phyloP scores from a whole-genome alignment of 164 flowering plant genomes.

The Sedum album region DNA sequence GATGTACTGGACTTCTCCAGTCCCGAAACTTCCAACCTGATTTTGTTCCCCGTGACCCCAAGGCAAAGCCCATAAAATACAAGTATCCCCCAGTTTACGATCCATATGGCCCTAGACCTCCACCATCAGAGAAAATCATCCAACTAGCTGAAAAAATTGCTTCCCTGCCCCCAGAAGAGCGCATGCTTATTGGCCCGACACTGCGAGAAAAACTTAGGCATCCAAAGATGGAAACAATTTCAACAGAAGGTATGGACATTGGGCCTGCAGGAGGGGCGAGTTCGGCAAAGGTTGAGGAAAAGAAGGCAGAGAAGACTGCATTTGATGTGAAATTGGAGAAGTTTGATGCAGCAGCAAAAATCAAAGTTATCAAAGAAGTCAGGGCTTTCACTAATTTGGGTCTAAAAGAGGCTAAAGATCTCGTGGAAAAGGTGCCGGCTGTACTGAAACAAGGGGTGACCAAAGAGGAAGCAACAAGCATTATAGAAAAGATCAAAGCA shows the following conservation, averaged over 20 bases:
- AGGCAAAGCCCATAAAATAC: constrained; percentile 46
- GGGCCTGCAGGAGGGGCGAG: constrained; percentile 39
- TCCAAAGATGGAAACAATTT: constrained; percentile 52
- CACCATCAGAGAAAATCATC: constrained; percentile 59
- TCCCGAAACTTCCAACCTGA: constrained; percentile 48
- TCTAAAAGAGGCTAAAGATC: constrained; percentile 69
- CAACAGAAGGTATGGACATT: constrained; percentile 51
- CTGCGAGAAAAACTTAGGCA: constrained; percentile 38
- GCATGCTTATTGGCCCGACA: constrained; percentile 46
- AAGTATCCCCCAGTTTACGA: not conserved
- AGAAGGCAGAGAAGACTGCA: constrained; percentile 68
- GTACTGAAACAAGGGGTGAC: constrained; percentile 67
- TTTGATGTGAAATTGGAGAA: constrained; percentile 83
- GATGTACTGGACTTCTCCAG: constrained; percentile 26
- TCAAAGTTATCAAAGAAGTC: constrained; percentile 88
- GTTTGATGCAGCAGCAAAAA: constrained; percentile 67
- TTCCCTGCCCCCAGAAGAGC: constrained; percentile 57
- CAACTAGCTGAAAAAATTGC: constrained; percentile 69
- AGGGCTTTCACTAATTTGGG: constrained; percentile 65
- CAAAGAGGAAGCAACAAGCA: constrained; percentile 71
- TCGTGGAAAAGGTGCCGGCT: constrained; percentile 73
- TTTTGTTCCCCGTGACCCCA: constrained; percentile 59
- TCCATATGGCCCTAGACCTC: not conserved
- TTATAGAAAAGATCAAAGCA: constrained; percentile 48
- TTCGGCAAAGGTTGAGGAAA: constrained; percentile 41